These are phyloP conservation scores for Skeletonema menzelii DNA, from an alignment of 108 stramenopile species.

Conservation along the genomic window DNA sequence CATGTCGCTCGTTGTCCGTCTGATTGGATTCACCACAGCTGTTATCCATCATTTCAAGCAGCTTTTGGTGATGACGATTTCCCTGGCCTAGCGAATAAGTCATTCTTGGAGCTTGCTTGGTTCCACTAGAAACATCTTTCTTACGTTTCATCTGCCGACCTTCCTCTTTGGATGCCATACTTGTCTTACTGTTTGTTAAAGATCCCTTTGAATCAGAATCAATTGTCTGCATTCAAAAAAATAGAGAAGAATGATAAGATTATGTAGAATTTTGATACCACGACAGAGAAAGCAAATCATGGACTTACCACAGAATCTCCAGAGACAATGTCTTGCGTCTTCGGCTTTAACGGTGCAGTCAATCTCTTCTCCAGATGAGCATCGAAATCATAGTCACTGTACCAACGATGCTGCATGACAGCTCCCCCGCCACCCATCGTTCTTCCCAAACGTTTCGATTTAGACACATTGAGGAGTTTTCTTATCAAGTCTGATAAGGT, in stretches of 20 bases:
- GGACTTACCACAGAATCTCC: conserved; percentile 41
- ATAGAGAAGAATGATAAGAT: background rate
- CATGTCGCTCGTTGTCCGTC: background rate
- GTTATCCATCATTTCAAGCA: conserved; percentile 49
- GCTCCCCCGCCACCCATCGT: conserved; percentile 79
- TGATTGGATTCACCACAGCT: conserved; percentile 12
- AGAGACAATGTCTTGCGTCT: conserved; percentile 35
- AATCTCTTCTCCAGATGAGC: conserved; percentile 64
- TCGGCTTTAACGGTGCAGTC: conserved; percentile 58
- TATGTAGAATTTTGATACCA: background rate
- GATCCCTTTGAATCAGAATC: conserved; percentile 33
- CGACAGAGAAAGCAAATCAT: background rate
- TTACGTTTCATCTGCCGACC: background rate
- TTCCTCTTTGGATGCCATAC: conserved; percentile 2
- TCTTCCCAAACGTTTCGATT: conserved; percentile 77
- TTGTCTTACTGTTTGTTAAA: background rate
- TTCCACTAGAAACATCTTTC: conserved; percentile 3
- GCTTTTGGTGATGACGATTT: conserved; percentile 52
- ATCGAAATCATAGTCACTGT: conserved; percentile 77
- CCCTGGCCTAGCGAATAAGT: conserved; percentile 48
- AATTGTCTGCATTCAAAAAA: background rate
- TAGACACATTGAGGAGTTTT: conserved; percentile 70
- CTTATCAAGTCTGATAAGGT: conserved; percentile 60
- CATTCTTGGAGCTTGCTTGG: conserved; percentile 12
- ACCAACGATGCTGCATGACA: conserved; percentile 88